Evolutionary conservation across 1,284 basidiomycete genomes (phyloP), one percentile per base, ranked within the genome.

Genomic region (Irpex sp.): DNA sequence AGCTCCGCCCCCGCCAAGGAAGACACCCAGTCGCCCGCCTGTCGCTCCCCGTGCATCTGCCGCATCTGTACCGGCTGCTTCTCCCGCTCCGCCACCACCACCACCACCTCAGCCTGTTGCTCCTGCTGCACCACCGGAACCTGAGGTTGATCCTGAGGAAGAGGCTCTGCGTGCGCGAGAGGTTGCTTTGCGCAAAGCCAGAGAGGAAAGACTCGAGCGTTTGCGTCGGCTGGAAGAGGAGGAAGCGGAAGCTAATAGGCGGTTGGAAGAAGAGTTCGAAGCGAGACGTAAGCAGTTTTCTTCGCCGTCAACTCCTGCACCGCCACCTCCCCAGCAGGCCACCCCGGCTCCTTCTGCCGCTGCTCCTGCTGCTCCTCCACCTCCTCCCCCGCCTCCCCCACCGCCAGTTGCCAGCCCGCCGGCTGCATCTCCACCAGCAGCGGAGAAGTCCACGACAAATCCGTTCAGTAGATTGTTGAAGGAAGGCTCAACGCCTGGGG

Each of bases 391-490:
- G 31, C 62, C 75, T 26, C 71, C 71, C 4, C 68, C 76, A 6
- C 68, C 74, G 56, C 65, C 70, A 7, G 65, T 70, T 1, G 63
- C 72, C 15, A 71, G 5, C 66, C 67, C 71, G 21, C 65, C 74
- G 15, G 63, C 68, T n/a, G 36, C 66, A 1, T 58, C 76, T 7
- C 65, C 66, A 72, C 72, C 77, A 43, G 68, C 75, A 7, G 59
- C 68, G 1, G 79, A 81, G 37, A 81, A 79, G 65, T 68, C 78
- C 1, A 79, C 76, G 36, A 88, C 82, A 1, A 91, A 92, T 72
- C 90, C 90, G 0, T 92, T 92, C 72, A 89, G 82, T 72, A 81
- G 82, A n/a, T 69, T 91, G 61, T 81, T 88, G 69, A 81, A 82
- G 61, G 78, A 83, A 62, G 81, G 81, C 11, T 75, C 73, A 3